Evolutionary conservation across 495 filamentous ascomycete genomes (phyloP).

Genomic region (Daldinia loculata): DNA sequence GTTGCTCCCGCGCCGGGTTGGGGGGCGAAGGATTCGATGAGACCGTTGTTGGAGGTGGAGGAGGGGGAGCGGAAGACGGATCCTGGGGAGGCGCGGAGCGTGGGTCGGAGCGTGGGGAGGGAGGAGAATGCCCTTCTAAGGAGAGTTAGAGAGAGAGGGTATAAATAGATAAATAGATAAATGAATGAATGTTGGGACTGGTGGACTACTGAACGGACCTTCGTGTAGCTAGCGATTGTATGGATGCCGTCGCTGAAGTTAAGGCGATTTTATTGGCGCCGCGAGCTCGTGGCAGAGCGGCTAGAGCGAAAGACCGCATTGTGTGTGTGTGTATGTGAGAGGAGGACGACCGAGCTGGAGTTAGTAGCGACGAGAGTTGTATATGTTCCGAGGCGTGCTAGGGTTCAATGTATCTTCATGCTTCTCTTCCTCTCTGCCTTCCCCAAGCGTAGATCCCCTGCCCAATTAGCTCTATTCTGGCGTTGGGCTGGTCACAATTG

Average conservation of each 20-base stretch:
- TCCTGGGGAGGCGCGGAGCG: slow-evolving; percentile 32
- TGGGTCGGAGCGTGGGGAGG: slow-evolving; percentile 53
- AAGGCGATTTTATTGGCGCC: not conserved
- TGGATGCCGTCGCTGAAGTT: not conserved
- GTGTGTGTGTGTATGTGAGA: not conserved
- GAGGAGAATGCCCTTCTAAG: slow-evolving; percentile 52
- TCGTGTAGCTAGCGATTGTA: slow-evolving; percentile 14
- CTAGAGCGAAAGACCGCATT: slow-evolving; percentile 25
- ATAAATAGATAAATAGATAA: no score
- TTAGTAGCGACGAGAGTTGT: no score
- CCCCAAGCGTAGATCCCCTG: not conserved
- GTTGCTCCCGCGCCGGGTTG: slow-evolving; percentile 11
- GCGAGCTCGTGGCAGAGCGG: slow-evolving; percentile 28
- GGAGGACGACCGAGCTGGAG: not conserved
- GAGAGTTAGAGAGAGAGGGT: slow-evolving; percentile 21
- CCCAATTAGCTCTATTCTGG: not conserved
- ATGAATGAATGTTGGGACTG: no score
- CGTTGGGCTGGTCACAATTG: not conserved
- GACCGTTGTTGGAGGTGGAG: not conserved
- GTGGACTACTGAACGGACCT: slow-evolving; percentile 23
- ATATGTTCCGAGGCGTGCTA: not conserved
- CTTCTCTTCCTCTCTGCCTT: slow-evolving; percentile 5
- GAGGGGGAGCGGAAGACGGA: slow-evolving; percentile 44
- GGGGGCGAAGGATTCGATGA: slow-evolving; percentile 7
- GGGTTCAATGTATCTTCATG: slow-evolving; percentile 12